These are phyloP conservation scores for Scheffersomyces spartinae DNA, from an alignment of 805 yeast species.

Conservation along the genomic window DNA sequence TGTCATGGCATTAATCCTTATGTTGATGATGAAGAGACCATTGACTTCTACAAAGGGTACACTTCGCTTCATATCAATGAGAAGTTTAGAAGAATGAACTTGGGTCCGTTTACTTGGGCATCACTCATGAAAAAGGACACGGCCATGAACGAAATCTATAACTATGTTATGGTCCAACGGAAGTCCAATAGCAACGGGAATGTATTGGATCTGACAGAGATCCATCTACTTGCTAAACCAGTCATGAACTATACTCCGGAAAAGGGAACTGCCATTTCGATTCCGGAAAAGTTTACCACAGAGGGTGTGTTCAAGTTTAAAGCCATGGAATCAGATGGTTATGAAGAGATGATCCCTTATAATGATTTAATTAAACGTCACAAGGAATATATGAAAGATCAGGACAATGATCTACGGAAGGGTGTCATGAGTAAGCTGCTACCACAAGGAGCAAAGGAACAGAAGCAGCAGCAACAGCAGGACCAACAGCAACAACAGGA, in stretches of 20 bases:
- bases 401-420: slow-evolving; percentile 5
- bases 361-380: slow-evolving; percentile 9
- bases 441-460: slow-evolving; percentile 5
- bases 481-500: neutral
- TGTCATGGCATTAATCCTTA: slow-evolving; percentile 18
- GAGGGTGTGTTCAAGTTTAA: slow-evolving; percentile 19
- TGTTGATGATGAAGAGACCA: slow-evolving; percentile 15
- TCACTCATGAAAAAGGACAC: slow-evolving; percentile 23
- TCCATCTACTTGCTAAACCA: neutral
- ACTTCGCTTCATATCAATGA: slow-evolving; percentile 19
- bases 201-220: neutral
- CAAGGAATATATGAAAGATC: slow-evolving; percentile 4
- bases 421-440: no score
- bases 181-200: neutral
- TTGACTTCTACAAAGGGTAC: slow-evolving; percentile 25
- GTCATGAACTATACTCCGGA: slow-evolving; percentile 1
- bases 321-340: slow-evolving; percentile 23
- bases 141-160: slow-evolving; percentile 7
- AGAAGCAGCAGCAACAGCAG: slow-evolving; percentile 2
- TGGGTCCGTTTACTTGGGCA: slow-evolving; percentile 29
- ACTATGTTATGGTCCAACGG: neutral
- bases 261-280: slow-evolving; percentile 1
- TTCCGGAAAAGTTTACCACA: neutral
- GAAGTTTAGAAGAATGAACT: slow-evolving; percentile 16
- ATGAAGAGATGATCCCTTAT: slow-evolving; percentile 21